phyloP scores from a whole-genome alignment of 1,284 basidiomycete genomes.

The Puccinia polysora region DNA sequence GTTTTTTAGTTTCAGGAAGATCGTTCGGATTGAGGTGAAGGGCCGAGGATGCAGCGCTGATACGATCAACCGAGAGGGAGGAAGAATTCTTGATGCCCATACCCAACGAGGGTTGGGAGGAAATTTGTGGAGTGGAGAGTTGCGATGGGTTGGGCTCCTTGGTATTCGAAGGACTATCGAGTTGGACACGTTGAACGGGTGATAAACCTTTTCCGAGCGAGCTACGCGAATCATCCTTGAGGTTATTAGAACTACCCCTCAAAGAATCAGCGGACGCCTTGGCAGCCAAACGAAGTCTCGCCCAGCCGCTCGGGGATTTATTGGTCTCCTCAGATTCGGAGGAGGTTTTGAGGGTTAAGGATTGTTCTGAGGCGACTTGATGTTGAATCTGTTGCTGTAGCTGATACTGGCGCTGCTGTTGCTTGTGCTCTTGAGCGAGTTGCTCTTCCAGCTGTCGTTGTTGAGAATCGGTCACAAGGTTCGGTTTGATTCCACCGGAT shows the following conservation, averaged over 20 bases:
- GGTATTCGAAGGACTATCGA: conserved; percentile 11
- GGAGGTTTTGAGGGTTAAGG: conserved; percentile 36
- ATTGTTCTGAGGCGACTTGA: conserved; percentile 50
- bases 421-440: conserved; percentile 46
- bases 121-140: neutral
- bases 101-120: neutral
- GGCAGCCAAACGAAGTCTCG: conserved; percentile 41
- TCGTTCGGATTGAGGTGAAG: conserved; percentile 13
- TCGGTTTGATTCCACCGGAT: conserved; percentile 54
- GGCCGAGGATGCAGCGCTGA: conserved; percentile 3
- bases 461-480: conserved; percentile 48
- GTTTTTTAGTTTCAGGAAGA: conserved; percentile 38
- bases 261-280: conserved; percentile 43
- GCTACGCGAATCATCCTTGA: conserved; percentile 41
- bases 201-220: conserved; percentile 38
- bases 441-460: conserved; percentile 46
- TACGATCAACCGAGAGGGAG: neutral
- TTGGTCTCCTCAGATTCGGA: conserved; percentile 3
- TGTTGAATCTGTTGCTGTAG: conserved; percentile 53
- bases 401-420: conserved; percentile 47
- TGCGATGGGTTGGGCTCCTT: neutral
- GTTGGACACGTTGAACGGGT: conserved; percentile 33
- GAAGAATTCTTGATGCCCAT: neutral
- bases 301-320: conserved; percentile 29
- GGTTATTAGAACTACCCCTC: conserved; percentile 9